Conservation (phyloP, 2,329 filamentous ascomycete genomes). For the Aspergillus ochraceoroseus region DNA sequence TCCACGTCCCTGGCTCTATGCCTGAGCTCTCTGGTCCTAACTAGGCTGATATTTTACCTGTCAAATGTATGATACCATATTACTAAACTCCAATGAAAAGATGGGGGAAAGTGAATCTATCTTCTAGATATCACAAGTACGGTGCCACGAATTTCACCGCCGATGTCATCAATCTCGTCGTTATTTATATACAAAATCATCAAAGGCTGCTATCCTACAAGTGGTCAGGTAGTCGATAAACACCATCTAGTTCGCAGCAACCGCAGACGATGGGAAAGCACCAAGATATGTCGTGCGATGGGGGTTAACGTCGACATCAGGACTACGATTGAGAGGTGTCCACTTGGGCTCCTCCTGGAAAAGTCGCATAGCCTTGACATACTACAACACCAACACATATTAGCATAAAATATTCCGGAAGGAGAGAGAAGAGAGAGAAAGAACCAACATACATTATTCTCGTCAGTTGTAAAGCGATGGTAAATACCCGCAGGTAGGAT, state of each 20-base stretch:
- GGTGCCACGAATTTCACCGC: too few species aligned
- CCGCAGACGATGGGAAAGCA: constrained; percentile 23
- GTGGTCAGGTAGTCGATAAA: neutral
- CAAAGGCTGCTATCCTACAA: neutral
- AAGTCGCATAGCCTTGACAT: constrained; percentile 88
- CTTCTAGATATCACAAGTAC: too few species aligned
- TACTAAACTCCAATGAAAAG: neutral
- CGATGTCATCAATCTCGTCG: too few species aligned
- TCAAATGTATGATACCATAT: constrained; percentile 9
- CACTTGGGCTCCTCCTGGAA: constrained; percentile 99
- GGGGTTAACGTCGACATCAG: constrained; percentile 71
- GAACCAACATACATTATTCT: constrained; percentile 67
- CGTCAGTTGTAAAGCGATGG: constrained; percentile 93
- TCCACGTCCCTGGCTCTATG: constrained; percentile 40
- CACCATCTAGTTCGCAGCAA: constrained; percentile 24
- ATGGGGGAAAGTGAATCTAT: neutral
- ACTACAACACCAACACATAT: constrained; percentile 52
- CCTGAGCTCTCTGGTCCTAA: constrained; percentile 26
- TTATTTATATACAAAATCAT: constrained; percentile 5
- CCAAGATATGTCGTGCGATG: constrained; percentile 73
- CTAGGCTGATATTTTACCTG: constrained; percentile 20
- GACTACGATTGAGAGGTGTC: constrained; percentile 81
- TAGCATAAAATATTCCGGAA: constrained; percentile 2
- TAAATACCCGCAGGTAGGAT: constrained; percentile 94
- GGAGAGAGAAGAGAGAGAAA: neutral